Evolutionary conservation across 345 rosid genomes (phyloP).

Genomic region (Dipteronia dyeriana): DNA sequence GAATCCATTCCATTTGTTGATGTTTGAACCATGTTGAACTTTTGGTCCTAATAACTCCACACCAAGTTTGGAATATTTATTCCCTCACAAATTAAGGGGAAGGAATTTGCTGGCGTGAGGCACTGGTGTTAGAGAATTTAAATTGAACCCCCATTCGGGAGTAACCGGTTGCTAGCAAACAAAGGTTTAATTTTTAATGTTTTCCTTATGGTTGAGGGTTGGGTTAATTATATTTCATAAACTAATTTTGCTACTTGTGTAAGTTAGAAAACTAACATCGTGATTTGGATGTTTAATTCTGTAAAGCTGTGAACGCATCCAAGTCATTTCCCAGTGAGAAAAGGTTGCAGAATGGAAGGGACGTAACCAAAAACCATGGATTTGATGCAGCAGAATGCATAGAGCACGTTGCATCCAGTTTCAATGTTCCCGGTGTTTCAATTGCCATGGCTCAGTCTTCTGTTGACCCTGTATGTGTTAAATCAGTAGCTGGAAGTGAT

Average conservation of each 20-base stretch:
- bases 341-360: conserved; percentile 50
- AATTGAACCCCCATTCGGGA: not conserved
- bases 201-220: not conserved
- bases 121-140: not conserved
- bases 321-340: conserved; percentile 38
- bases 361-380: conserved; percentile 43
- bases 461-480: conserved; percentile 54
- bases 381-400: conserved; percentile 50
- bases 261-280: not conserved
- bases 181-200: not conserved
- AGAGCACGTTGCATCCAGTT: conserved; percentile 50
- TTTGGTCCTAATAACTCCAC: not conserved
- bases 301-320: conserved; percentile 42
- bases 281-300: conserved; percentile 22
- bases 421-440: conserved; percentile 51
- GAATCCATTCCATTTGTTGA: not conserved
- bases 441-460: conserved; percentile 58
- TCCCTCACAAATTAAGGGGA: not conserved
- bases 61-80: not conserved
- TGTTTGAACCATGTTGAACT: not conserved
- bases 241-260: not conserved
- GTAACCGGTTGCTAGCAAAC: too few relatives aligned
- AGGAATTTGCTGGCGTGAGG: not conserved
- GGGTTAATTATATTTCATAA: not conserved
- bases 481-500: conserved; percentile 50